phyloP scores from a whole-genome alignment of 202 grass and related monocot species.

The Cymbopogon flexuosus region DNA sequence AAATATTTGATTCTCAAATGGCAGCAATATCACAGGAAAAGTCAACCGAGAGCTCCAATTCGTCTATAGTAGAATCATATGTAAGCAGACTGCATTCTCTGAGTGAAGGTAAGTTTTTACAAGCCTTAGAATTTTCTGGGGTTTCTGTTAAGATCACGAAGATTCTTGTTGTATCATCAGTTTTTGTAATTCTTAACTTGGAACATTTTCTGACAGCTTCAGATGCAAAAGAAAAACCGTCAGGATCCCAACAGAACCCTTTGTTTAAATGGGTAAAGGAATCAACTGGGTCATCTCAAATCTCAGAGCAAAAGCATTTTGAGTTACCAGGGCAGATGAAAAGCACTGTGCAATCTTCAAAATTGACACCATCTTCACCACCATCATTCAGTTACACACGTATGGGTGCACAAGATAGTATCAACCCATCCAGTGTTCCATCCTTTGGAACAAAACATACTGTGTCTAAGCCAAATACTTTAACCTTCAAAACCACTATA shows the following conservation, averaged over 20 bases:
- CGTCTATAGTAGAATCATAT: conserved; percentile 50
- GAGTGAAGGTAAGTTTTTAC: conserved; percentile 45
- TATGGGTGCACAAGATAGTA: conserved; percentile 36
- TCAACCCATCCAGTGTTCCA: conserved; percentile 34
- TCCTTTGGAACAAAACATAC: conserved; percentile 33
- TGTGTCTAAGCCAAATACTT: conserved; percentile 36
- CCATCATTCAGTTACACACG: conserved; percentile 32
- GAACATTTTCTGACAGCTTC: conserved; percentile 36
- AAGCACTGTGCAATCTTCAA: conserved; percentile 47
- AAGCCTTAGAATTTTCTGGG: neutral
- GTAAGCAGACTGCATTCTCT: conserved; percentile 42
- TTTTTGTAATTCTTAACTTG: conserved; percentile 7
- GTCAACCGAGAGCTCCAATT: conserved; percentile 29
- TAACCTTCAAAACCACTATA: conserved; percentile 52
- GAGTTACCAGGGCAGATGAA: conserved; percentile 42
- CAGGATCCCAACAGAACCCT: conserved; percentile 46
- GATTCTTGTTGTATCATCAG: conserved; percentile 32
- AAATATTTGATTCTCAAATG: conserved; percentile 72
- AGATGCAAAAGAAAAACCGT: conserved; percentile 47
- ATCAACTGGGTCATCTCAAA: conserved; percentile 43
- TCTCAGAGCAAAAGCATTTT: conserved; percentile 41
- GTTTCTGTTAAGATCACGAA: neutral
- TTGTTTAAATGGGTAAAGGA: conserved; percentile 89
- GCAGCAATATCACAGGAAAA: conserved; percentile 49
- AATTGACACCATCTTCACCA: conserved; percentile 36